A percentile compares a stretch with the other conserved stretches of the same genome.
Conservation (phyloP, 495 filamentous ascomycete genomes). For the Penicillium cinerascens region DNA sequence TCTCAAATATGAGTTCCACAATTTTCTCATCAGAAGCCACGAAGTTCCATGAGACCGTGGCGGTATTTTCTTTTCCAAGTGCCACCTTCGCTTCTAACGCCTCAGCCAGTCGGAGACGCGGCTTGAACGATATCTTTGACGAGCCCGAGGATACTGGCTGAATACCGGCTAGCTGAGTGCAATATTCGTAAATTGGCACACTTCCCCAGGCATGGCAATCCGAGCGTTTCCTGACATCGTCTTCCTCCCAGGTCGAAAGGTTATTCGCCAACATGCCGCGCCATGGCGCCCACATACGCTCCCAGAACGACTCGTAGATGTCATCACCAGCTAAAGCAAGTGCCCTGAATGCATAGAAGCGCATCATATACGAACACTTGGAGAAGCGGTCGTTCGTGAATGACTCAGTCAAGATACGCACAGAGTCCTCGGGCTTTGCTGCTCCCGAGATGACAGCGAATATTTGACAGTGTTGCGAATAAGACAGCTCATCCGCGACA, state of each 20-base stretch:
- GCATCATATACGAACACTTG: constrained; percentile 39
- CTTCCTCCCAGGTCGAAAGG: constrained; percentile 41
- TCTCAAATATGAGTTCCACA: constrained; percentile 25
- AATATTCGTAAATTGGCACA: constrained; percentile 40
- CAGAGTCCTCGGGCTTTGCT: constrained; percentile 4
- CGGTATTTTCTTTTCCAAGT: constrained; percentile 28
- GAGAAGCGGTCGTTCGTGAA: constrained; percentile 26
- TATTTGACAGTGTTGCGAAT: constrained; percentile 36
- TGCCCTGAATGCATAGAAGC: constrained; percentile 38
- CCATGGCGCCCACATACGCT: constrained; percentile 30
- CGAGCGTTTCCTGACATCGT: constrained; percentile 35
- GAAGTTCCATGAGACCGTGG: constrained; percentile 24
- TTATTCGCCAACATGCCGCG: constrained; percentile 32
- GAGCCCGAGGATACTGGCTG: constrained; percentile 20
- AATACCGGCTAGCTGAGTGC: constrained; percentile 34
- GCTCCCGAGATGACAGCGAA: constrained; percentile 34
- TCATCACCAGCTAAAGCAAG: constrained; percentile 22
- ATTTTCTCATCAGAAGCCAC: constrained; percentile 2
- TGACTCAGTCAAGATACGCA: constrained; percentile 18
- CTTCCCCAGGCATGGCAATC: constrained; percentile 45
- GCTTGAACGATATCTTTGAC: constrained; percentile 28
- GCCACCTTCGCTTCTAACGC: constrained; percentile 26
- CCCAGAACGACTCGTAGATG: constrained; percentile 28
- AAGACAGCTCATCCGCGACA: constrained; percentile 23
- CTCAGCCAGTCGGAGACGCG: constrained; percentile 24